Percentiles rank a stretch among this genome's conserved stretches.
phyloP scores from a whole-genome alignment of 1,139 yeast species.

The Pneumocystis wakefieldiae region DNA sequence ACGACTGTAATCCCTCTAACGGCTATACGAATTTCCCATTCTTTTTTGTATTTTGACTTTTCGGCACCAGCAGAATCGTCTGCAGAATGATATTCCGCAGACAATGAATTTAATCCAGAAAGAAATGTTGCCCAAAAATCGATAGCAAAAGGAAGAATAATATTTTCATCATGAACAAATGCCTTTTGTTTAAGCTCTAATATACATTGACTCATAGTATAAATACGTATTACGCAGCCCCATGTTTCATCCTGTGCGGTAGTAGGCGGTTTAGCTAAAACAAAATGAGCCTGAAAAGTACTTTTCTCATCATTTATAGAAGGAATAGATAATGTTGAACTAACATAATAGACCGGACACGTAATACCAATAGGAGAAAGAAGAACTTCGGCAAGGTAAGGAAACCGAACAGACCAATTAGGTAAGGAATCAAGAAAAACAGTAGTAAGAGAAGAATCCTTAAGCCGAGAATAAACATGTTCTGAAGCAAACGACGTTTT shows the following conservation, averaged over 20 bases:
- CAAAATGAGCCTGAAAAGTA: conserved; percentile 6
- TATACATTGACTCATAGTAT: conserved; percentile 8
- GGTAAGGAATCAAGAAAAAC: conserved; percentile 7
- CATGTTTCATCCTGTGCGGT: conserved; percentile 6
- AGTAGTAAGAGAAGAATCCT: background rate
- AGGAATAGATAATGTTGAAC: conserved; percentile 5
- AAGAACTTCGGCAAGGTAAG: conserved; percentile 5
- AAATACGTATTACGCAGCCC: conserved; percentile 9
- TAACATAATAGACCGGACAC: conserved; percentile 8
- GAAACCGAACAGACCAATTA: conserved; percentile 9
- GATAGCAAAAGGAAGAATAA: conserved; percentile 10
- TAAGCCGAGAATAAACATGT: conserved; percentile 7
- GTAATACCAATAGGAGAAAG: conserved; percentile 1
- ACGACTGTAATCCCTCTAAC: background rate
- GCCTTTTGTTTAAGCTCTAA: conserved; percentile 8
- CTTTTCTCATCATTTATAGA: conserved; percentile 6
- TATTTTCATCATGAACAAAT: background rate
- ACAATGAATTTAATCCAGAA: conserved; percentile 7
- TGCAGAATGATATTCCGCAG: background rate
- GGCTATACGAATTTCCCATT: background rate
- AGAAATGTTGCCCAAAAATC: conserved; percentile 12
- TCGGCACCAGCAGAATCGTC: background rate
- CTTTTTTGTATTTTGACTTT: background rate
- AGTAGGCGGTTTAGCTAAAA: conserved; percentile 1
- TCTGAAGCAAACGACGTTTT: conserved; percentile 4